A percentile compares a stretch with the other conserved stretches of the same genome.
These are phyloP conservation scores for Epicoccum nigrum DNA, from an alignment of 2,329 filamentous ascomycete genomes.

Conservation along the genomic window DNA sequence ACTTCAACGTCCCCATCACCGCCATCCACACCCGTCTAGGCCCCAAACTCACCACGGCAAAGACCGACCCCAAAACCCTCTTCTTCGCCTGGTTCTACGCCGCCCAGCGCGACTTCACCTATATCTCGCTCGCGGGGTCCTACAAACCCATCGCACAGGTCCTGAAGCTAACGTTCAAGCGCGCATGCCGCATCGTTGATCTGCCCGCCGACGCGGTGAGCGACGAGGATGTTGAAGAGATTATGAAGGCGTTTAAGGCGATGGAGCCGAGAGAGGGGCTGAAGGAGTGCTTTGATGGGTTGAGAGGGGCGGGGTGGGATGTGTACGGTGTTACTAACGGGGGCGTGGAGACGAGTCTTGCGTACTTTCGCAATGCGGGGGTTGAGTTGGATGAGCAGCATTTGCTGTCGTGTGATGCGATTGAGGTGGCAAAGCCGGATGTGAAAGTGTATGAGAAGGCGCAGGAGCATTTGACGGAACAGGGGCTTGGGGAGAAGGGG, in stretches of 20 bases:
- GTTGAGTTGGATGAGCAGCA: slow-evolving; percentile 28
- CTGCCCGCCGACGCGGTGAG: slow-evolving; percentile 23
- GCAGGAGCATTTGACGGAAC: slow-evolving; percentile 19
- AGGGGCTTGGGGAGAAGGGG: slow-evolving; percentile 5
- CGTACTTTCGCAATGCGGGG: slow-evolving; percentile 23
- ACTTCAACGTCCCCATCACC: slow-evolving; percentile 25
- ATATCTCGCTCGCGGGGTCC: slow-evolving; percentile 21
- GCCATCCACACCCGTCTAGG: slow-evolving; percentile 26
- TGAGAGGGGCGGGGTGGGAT: slow-evolving; percentile 28
- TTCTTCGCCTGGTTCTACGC: slow-evolving; percentile 40
- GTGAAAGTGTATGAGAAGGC: slow-evolving; percentile 29
- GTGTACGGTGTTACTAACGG: slow-evolving; percentile 36
- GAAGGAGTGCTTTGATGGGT: slow-evolving; percentile 30
- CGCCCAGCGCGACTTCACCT: slow-evolving; percentile 36
- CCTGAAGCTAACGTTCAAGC: slow-evolving; percentile 26
- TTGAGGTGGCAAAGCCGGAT: slow-evolving; percentile 32
- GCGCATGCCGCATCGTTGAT: slow-evolving; percentile 28
- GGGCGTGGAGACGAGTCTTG: slow-evolving; percentile 21
- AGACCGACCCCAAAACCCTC: slow-evolving; percentile 28
- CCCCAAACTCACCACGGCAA: slow-evolving; percentile 18
- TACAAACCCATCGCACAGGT: slow-evolving; percentile 34
- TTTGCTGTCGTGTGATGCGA: slow-evolving; percentile 30
- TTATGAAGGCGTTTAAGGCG: slow-evolving; percentile 32
- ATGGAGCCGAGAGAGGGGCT: slow-evolving; percentile 29
- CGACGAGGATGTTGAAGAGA: slow-evolving; percentile 23